phyloP scores from a whole-genome alignment of 306 rosid species.

The Cotoneaster glaucophyllus region DNA sequence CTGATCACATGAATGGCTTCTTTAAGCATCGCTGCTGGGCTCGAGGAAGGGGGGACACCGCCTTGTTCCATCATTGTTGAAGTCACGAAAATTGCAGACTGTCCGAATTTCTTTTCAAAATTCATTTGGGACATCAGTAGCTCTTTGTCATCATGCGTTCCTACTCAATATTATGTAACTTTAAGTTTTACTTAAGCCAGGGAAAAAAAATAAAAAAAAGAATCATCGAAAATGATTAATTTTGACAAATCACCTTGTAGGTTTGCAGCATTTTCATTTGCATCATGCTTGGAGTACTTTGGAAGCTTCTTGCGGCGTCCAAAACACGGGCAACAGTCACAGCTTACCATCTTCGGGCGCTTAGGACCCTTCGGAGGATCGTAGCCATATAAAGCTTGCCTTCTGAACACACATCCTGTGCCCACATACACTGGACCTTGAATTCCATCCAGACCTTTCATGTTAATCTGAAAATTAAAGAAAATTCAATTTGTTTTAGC shows the following conservation, averaged over 20 bases:
- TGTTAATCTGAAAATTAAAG: slow-evolving; percentile 60
- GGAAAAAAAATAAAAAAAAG: background rate
- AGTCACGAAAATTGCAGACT: slow-evolving; percentile 88
- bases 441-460: slow-evolving; percentile 94
- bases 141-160: slow-evolving; percentile 71
- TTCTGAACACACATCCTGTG: slow-evolving; percentile 91
- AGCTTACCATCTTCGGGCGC: slow-evolving; percentile 94
- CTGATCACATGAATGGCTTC: slow-evolving; percentile 94
- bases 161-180: slow-evolving; percentile 23
- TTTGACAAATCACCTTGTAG: slow-evolving; percentile 15
- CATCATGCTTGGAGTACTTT: slow-evolving; percentile 49
- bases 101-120: slow-evolving; percentile 87
- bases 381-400: slow-evolving; percentile 92
- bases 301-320: slow-evolving; percentile 80
- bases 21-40: slow-evolving; percentile 78
- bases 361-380: slow-evolving; percentile 85
- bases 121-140: slow-evolving; percentile 86
- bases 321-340: slow-evolving; percentile 92
- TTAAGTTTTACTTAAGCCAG: background rate
- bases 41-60: slow-evolving; percentile 67
- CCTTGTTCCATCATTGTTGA: slow-evolving; percentile 88
- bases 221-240: background rate
- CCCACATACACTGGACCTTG: slow-evolving; percentile 98
- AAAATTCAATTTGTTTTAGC: background rate
- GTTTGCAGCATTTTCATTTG: slow-evolving; percentile 55